Evolutionary conservation across 768 basidiomycete genomes (phyloP).

Genomic region (Boletus pseudopeckii): DNA sequence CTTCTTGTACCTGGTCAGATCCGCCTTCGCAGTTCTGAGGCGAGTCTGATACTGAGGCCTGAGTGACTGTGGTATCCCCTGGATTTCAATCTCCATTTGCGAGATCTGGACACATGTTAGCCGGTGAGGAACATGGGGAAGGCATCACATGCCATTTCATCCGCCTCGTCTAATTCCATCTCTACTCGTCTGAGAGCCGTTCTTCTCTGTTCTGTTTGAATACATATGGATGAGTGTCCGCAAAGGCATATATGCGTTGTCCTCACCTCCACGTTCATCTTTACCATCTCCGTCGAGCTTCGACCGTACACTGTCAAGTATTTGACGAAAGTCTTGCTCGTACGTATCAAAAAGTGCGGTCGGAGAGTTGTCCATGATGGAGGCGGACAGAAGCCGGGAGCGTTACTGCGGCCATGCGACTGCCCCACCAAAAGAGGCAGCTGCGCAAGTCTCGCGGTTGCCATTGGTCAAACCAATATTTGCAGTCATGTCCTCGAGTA

Average conservation of each 20-base stretch:
- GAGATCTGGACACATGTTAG: conserved; percentile 59
- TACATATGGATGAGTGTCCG: neutral
- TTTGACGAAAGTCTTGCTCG: conserved; percentile 86
- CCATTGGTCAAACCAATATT: neutral
- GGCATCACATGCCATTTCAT: conserved; percentile 75
- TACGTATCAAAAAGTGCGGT: conserved; percentile 88
- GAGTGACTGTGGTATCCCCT: conserved; percentile 86
- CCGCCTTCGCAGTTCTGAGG: conserved; percentile 70
- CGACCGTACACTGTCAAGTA: conserved; percentile 67
- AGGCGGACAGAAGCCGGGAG: neutral
- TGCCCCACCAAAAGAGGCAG: conserved; percentile 26
- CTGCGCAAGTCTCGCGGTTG: neutral
- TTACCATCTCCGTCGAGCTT: conserved; percentile 74
- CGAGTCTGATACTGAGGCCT: conserved; percentile 73
- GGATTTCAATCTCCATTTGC: conserved; percentile 99
- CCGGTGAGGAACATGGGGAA: neutral
- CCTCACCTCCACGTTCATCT: conserved; percentile 67
- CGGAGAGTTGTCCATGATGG: conserved; percentile 74
- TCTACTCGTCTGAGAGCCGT: conserved; percentile 78
- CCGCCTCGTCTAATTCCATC: conserved; percentile 97
- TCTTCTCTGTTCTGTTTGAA: conserved; percentile 69
- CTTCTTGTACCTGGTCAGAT: conserved; percentile 78
- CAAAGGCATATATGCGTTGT: neutral
- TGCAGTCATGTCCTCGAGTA: conserved; percentile 37
- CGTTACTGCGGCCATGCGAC: conserved; percentile 16